A percentile compares a stretch with the other conserved stretches of the same genome.
Conservation (phyloP, 1,284 basidiomycete species). For the Leccinum fuscescens region DNA sequence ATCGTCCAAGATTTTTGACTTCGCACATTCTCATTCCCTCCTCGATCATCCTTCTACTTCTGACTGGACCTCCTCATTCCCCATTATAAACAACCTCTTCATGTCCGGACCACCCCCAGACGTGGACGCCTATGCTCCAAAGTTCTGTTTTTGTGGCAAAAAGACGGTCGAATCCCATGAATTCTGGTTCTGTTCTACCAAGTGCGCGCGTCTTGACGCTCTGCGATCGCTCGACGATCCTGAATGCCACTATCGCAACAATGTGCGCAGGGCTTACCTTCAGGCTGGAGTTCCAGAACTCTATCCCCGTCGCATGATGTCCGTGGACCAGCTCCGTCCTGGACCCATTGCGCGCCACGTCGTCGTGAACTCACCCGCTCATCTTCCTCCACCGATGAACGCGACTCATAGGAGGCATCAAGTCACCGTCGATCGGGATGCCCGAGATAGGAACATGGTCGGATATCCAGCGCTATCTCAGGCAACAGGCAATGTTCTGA, state of each 20-base stretch:
- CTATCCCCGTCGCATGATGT: conserved; percentile 6
- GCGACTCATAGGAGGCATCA: not conserved
- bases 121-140: conserved; percentile 14
- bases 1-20: not conserved
- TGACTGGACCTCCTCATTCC: not conserved
- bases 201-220: conserved; percentile 30
- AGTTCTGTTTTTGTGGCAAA: conserved; percentile 28
- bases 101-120: conserved; percentile 6
- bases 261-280: conserved; percentile 18
- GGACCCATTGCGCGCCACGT: not conserved
- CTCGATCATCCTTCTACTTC: not conserved
- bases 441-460: not conserved
- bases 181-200: conserved; percentile 28
- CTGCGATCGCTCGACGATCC: conserved; percentile 29
- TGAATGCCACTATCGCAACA: conserved; percentile 19
- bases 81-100: not conserved
- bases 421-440: not conserved
- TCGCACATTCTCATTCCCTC: not conserved
- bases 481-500: conserved; percentile 9
- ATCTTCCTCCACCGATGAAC: not conserved
- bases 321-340: conserved; percentile 4
- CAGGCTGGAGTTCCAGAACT: conserved; percentile 1
- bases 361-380: not conserved
- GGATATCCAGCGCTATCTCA: conserved; percentile 19
- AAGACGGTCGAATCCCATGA: conserved; percentile 25